phyloP scores from a whole-genome alignment of 108 stramenopile genomes.

The Pelagomonas calceolata region DNA sequence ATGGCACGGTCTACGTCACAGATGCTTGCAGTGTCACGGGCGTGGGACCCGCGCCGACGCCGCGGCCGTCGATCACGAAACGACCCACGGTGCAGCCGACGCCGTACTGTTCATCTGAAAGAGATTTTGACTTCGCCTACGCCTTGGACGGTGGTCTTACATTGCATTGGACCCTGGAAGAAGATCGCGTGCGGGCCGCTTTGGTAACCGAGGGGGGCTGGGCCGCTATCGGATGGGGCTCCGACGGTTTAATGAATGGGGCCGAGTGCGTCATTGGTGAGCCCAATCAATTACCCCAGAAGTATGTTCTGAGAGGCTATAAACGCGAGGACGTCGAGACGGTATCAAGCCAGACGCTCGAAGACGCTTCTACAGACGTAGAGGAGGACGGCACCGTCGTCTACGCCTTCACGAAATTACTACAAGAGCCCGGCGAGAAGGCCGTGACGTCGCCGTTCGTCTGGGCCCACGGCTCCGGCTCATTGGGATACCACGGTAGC shows the following conservation, averaged over 20 bases:
- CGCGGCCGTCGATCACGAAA: neutral
- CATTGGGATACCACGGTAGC: neutral
- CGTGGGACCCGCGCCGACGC: neutral
- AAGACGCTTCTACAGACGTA: neutral
- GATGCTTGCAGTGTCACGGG: too few species aligned
- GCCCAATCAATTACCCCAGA: neutral
- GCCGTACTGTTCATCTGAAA: neutral
- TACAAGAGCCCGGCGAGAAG: neutral
- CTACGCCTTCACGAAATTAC: neutral
- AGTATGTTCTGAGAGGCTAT: neutral
- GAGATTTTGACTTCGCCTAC: neutral
- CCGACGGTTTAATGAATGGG: neutral
- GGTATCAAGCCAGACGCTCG: neutral
- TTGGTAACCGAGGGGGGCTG: neutral
- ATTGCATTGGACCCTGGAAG: neutral
- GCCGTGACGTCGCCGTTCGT: neutral
- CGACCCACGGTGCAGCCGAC: neutral
- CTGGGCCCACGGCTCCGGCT: neutral
- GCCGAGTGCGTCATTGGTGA: neutral
- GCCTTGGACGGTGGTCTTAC: neutral
- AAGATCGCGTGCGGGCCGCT: neutral
- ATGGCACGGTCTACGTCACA: too few species aligned
- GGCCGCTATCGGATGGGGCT: neutral
- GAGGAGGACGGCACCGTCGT: neutral
- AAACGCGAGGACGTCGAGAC: neutral